phyloP scores from a whole-genome alignment of 257 asterid species.

The Echium plantagineum region DNA sequence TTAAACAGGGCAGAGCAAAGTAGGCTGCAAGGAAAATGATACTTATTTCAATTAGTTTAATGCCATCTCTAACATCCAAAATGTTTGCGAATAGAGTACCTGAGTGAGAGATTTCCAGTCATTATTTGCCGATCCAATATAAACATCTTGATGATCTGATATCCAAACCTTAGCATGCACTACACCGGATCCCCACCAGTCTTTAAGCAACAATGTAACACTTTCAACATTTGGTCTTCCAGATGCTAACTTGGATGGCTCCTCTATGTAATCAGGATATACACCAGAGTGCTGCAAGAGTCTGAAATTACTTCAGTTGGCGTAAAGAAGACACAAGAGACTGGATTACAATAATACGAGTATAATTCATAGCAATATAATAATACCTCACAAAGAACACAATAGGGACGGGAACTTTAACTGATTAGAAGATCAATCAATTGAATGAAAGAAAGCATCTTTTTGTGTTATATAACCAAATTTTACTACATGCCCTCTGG shows the following conservation, averaged over 20 bases:
- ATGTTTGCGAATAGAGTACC: conserved; percentile 25
- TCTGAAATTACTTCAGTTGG: conserved; percentile 29
- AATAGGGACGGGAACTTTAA: too few relatives aligned
- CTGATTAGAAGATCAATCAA: too few relatives aligned
- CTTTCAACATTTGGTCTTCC: conserved; percentile 70
- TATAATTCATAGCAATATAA: too few relatives aligned
- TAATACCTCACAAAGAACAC: too few relatives aligned
- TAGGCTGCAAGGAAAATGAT: too few relatives aligned
- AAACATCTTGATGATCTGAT: conserved; percentile 57
- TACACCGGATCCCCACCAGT: conserved; percentile 90
- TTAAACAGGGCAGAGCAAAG: too few relatives aligned
- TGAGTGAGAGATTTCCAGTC: conserved; percentile 92
- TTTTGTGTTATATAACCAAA: too few relatives aligned
- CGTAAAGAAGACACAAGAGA: conserved; percentile 1
- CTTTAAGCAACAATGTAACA: conserved; percentile 49
- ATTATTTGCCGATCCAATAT: conserved; percentile 84
- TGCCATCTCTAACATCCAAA: not conserved
- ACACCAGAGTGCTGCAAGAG: conserved; percentile 86
- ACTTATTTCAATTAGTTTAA: not conserved
- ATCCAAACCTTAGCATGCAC: conserved; percentile 91
- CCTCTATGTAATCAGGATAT: conserved; percentile 69
- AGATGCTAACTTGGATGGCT: conserved; percentile 54
- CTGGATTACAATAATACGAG: too few relatives aligned
- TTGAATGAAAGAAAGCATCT: too few relatives aligned
- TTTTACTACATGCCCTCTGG: too few relatives aligned